Base-by-base conservation (phyloP, 2,329 filamentous ascomycete genomes). In the Aureobasidium lini region DNA sequence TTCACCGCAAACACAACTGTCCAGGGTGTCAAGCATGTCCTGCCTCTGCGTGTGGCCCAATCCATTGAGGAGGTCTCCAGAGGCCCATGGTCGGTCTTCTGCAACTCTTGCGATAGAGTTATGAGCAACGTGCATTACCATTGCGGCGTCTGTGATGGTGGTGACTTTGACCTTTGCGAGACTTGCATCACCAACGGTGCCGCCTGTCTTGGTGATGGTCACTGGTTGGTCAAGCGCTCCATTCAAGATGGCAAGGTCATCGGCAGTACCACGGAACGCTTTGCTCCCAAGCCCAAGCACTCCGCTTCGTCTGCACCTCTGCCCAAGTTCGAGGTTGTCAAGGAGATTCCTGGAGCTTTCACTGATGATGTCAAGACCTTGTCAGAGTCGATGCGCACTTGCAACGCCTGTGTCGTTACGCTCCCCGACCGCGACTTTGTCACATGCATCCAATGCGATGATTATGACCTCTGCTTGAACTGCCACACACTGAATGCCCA, bases 211-310 rank as follows among this genome's bases (percentile, higher is more conserved):
- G 86, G 86, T 60, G 82, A 86, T 32, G 82, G 84, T 63, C 94
- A 99, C 76, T 96, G 91, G 92, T 80, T 99, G 74, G 93, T 97
- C 73, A 96, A 95, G 83, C 87, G 94, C 61, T 85, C 84, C 63
- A 84, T 96, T 63, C 81, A 86, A 68, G 82, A 91, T 61, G 93
- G 92, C 53, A 80, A 84, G 64, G 86, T 96, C 60, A 82, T 90
- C 65, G 90, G 85, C 74, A 96, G 92, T 79, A 90, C 84, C 23
- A 96, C 92, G 1, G 89, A 95, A 75, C 88, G 81, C 28, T 80
- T 95, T 61, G 79, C 83, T 39, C 85, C 88, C 59, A 90, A 87
- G 75, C 68, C 74, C 28, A 78, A 78, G 68, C 62, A 63, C 47
- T 57, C 67, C 44, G 66, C 70, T 61, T 48, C 64, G 2, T 61